Conservation (phyloP, 2,329 filamentous ascomycete species). For the Hypomyces rosellus region DNA sequence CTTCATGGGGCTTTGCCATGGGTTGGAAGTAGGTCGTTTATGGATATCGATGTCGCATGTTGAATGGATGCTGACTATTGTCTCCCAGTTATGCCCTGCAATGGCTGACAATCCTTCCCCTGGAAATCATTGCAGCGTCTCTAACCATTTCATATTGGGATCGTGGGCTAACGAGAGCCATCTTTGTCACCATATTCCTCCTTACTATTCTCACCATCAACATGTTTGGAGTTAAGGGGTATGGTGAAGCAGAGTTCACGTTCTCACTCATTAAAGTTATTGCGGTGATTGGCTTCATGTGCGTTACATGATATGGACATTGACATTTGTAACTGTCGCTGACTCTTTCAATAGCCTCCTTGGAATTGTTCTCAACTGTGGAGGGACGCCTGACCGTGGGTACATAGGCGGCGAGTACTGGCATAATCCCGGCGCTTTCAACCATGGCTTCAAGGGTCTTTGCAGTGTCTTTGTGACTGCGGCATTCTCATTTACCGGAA, state of each 20-base stretch:
- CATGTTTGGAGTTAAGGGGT: constrained; percentile 79
- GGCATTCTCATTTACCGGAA: constrained; percentile 69
- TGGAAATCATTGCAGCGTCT: constrained; percentile 82
- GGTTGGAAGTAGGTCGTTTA: constrained; percentile 68
- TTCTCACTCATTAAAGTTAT: constrained; percentile 82
- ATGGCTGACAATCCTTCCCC: constrained; percentile 76
- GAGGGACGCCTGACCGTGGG: constrained; percentile 63
- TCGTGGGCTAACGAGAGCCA: constrained; percentile 54
- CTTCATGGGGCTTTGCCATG: constrained; percentile 93
- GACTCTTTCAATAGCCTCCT: constrained; percentile 52
- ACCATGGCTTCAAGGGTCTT: constrained; percentile 77
- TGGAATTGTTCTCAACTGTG: constrained; percentile 77
- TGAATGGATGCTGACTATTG: constrained; percentile 3
- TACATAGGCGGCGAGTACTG: constrained; percentile 79
- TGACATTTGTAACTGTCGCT: no score
- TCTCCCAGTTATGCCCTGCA: constrained; percentile 67
- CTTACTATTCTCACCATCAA: constrained; percentile 73
- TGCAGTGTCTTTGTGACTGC: constrained; percentile 72
- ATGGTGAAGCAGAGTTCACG: constrained; percentile 83
- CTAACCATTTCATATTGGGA: constrained; percentile 82
- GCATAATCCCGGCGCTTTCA: constrained; percentile 70
- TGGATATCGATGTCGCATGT: no score
- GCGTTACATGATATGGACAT: constrained; percentile 26
- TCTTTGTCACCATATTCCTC: constrained; percentile 81
- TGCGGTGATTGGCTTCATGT: constrained; percentile 85